Base-by-base conservation (phyloP, 2,329 filamentous ascomycete genomes). In the Phaeosphaeria sp. region DNA sequence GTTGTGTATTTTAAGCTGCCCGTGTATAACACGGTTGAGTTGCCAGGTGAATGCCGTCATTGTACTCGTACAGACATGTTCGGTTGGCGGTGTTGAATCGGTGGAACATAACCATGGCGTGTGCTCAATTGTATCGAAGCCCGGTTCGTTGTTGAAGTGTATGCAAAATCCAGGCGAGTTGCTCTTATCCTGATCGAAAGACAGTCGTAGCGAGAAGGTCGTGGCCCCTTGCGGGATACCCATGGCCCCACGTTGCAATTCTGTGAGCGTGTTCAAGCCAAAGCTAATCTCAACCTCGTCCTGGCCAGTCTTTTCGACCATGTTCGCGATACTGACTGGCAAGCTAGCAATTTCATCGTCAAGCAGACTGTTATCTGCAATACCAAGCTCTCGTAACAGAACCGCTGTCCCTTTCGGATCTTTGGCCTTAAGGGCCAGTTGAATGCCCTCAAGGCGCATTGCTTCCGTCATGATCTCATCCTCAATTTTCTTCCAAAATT, bases 251-350 rank as follows among this genome's bases (percentile, higher is more conserved):
- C 68, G 63, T 46, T 75, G 65, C 2, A 76, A 52, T 1, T 65
- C 59, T 1, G 66, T 72, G 9, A 67, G 58, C 1, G 56, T 22
- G 15, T 51, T 54, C 13, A 77, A 49, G 5, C 68, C 63, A 30
- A 77, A 73, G 33, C 60, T 70, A 3, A 76, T 64, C 52, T 75
- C 74, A 1, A 73, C 56, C 51, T 72, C 65, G 18, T 61, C 59
- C 2, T 69, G 62, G 13, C 57, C 57, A 17, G 63, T 56, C 25
- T 57, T 68, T 42, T 77, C 72, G 3, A 75, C 64, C 5, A 66
- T 55, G 43, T 72, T 58, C 4, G 64, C 54, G 6, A 74, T 44
- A 3, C 56, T 64, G 11, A 59, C 17, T 5, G 72, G 72, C 1
- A 76, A 56, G 5, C 39, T 36, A 2, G 56, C 47, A 4, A 76